Evolutionary conservation across 176 grass and related monocot species (phyloP).

Genomic region (Tuctoria greenei): DNA sequence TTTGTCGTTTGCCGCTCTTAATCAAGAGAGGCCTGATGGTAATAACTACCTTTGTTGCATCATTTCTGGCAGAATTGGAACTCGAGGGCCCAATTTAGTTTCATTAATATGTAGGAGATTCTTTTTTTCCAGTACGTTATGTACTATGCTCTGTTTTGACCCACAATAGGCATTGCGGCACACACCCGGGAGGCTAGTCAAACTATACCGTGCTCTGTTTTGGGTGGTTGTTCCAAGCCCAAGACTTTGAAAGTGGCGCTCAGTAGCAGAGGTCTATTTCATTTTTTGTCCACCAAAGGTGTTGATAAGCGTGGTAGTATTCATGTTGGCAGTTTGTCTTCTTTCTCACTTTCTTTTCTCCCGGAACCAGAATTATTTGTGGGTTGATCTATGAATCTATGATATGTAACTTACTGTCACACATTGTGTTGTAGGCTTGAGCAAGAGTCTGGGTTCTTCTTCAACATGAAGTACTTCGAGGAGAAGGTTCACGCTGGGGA

Average conservation of each 20-base stretch:
- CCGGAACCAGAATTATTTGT: neutral
- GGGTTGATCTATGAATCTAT: neutral
- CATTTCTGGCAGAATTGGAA: neutral
- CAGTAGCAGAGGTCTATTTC: neutral
- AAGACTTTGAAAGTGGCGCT: neutral
- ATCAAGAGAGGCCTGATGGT: neutral
- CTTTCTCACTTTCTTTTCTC: neutral
- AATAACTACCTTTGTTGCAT: constrained; percentile 13
- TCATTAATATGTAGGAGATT: neutral
- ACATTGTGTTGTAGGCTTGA: constrained; percentile 63
- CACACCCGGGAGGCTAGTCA: neutral
- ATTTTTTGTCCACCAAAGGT: neutral
- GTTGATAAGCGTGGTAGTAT: neutral
- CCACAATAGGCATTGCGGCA: neutral
- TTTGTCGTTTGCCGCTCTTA: neutral
- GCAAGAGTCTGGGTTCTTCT: constrained; percentile 92
- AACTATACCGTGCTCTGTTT: neutral
- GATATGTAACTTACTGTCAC: neutral
- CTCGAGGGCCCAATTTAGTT: neutral
- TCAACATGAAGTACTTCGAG: constrained; percentile 96
- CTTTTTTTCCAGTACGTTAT: neutral
- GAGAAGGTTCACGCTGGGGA: constrained; percentile 86
- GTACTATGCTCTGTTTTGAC: neutral
- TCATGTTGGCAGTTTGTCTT: neutral
- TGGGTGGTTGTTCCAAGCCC: neutral